Percentiles rank a stretch among this genome's conserved stretches.
Evolutionary conservation across 2,329 filamentous ascomycete species (phyloP).

Genomic region (Calonectria honghensis): DNA sequence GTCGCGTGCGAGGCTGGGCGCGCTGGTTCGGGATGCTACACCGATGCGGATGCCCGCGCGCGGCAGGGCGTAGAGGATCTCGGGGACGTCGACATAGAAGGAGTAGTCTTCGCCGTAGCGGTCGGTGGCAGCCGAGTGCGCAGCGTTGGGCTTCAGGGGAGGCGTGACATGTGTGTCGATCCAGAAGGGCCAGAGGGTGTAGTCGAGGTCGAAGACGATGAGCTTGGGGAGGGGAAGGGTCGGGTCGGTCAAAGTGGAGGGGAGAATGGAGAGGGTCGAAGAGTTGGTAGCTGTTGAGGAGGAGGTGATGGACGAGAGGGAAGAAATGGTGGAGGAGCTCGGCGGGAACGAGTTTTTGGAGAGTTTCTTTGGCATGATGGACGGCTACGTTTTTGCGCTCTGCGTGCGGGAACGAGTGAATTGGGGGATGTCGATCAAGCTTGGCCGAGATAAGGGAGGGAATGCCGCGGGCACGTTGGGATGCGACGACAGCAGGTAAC

Average conservation of each 20-base stretch:
- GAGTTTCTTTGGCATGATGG: slow-evolving; percentile 58
- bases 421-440: not conserved
- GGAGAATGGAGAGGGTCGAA: slow-evolving; percentile 53
- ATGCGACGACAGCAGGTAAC: not conserved
- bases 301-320: slow-evolving; percentile 45
- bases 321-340: slow-evolving; percentile 49
- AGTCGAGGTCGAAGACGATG: slow-evolving; percentile 96
- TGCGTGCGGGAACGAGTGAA: not conserved
- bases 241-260: slow-evolving; percentile 69
- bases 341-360: slow-evolving; percentile 54
- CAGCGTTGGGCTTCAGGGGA: slow-evolving; percentile 75
- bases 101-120: slow-evolving; percentile 78
- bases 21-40: slow-evolving; percentile 86
- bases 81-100: slow-evolving; percentile 83
- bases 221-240: slow-evolving; percentile 83
- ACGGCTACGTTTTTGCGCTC: not conserved
- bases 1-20: slow-evolving; percentile 86
- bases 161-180: slow-evolving; percentile 92
- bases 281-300: slow-evolving; percentile 47
- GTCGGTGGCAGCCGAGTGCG: slow-evolving; percentile 69
- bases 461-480: not conserved
- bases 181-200: slow-evolving; percentile 99
- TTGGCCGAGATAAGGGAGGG: not conserved
- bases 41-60: slow-evolving; percentile 73
- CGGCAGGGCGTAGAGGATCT: slow-evolving; percentile 77